Evolutionary conservation across 768 basidiomycete species (phyloP).

Genomic region (Tubosaeta brunneosetosa): DNA sequence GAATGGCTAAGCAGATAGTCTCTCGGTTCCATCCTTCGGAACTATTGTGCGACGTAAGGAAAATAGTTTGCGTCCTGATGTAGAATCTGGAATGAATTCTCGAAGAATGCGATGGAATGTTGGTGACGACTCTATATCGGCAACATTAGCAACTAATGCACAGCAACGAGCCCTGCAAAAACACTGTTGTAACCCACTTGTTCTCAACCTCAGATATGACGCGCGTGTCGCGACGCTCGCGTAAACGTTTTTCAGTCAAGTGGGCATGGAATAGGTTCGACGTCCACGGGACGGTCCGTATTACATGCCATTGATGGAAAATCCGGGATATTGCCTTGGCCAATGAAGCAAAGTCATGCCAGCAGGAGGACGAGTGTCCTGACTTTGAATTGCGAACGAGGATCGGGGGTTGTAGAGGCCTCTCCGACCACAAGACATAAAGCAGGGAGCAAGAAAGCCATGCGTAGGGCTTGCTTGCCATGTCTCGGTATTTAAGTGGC

Average conservation of each 20-base stretch:
- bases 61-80: constrained; percentile 2
- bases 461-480: constrained; percentile 13
- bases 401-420: constrained; percentile 23
- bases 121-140: constrained; percentile 8
- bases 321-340: constrained; percentile 6
- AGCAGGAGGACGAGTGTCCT: constrained; percentile 17
- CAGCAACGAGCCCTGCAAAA: constrained; percentile 16
- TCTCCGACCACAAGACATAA: constrained; percentile 19
- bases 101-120: constrained; percentile 6
- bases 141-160: constrained; percentile 9
- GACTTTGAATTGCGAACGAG: constrained; percentile 29
- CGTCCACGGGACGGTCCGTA: constrained; percentile 9
- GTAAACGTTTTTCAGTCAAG: constrained; percentile 17
- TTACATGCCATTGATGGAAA: constrained; percentile 15
- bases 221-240: constrained; percentile 8
- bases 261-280: constrained; percentile 10
- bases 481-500: constrained; percentile 25
- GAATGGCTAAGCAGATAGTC: constrained; percentile 1
- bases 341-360: constrained; percentile 13
- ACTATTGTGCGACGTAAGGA: constrained; percentile 1
- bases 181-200: constrained; percentile 17
- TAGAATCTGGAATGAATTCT: constrained; percentile 6
- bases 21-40: constrained; percentile 16
- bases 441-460: constrained; percentile 23
- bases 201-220: constrained; percentile 4